Evolutionary conservation across 331 rosid genomes (phyloP).

Genomic region (Dryas integrifolia): DNA sequence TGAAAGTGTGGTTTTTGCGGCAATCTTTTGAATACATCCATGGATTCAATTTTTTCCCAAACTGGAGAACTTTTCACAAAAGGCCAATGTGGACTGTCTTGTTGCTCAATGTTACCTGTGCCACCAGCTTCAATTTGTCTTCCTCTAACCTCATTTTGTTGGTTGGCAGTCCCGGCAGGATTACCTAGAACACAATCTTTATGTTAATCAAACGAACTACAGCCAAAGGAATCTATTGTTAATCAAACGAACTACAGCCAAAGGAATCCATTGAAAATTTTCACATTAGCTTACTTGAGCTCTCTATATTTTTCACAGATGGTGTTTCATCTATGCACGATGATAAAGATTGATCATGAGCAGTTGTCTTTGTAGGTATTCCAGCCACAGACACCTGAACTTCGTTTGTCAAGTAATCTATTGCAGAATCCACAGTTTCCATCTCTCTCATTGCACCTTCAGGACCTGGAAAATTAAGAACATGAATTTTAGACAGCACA

Average conservation of each 20-base stretch:
- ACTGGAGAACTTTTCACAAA: constrained; percentile 6
- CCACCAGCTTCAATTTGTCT: not conserved
- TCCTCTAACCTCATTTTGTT: constrained; percentile 2
- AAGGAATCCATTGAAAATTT: not conserved
- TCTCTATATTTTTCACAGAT: not conserved
- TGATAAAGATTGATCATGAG: not conserved
- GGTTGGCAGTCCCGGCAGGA: not conserved
- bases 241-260: not conserved
- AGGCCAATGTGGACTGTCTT: not conserved
- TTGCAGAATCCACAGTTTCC: not conserved
- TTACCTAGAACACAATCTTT: constrained; percentile 1
- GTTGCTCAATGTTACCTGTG: constrained; percentile 2
- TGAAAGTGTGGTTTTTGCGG: constrained; percentile 28
- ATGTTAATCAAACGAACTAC: not conserved
- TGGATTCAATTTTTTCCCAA: constrained; percentile 23
- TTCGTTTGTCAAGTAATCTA: not conserved
- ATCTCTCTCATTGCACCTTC: not conserved
- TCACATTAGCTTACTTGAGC: constrained; percentile 11
- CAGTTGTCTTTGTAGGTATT: not conserved
- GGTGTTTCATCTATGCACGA: not conserved
- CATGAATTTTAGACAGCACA: not conserved
- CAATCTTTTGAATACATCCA: constrained; percentile 23
- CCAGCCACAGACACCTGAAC: not conserved
- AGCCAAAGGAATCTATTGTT: not conserved
- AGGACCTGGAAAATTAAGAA: not conserved